Evolutionary conservation across 2,329 filamentous ascomycete species (phyloP), one percentile per base, ranked within the genome.

Genomic region (Cercospora zeae-maydis): DNA sequence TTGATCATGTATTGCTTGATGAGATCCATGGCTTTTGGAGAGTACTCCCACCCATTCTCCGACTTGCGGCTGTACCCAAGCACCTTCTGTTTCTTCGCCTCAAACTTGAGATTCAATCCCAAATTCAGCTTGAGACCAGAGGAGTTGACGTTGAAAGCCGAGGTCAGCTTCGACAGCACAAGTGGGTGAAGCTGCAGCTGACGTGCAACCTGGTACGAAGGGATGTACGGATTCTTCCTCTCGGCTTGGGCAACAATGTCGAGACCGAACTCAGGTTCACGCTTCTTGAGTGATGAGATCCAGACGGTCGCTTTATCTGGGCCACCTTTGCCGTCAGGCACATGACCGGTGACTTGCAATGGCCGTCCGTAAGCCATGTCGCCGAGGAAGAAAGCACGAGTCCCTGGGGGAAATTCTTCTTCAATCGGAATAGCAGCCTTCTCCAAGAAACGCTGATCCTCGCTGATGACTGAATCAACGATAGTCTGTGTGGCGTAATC

Each of bases 81-180:
- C 6, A 99, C 95, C 79, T 99, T 99, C 70, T 93, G 84, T 78
- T 97, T 96, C 78, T 91, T 93, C 2, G 87, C 91, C 75, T 99
- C 95, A 64, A 99, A 99, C 76, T 99, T 99, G 69, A 99, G 83
- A 73, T 99, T 99, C 65, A 99, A 82, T 0, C 95, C 95, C 24
- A 99, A 81, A 71, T 99, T 99, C 66, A 96, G 83, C 70, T 91
- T 90, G 63, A 92, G 81, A 27, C 90, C 92, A 62, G 91, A 91
- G 3, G 93, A 86, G 16, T 86, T 86, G 62, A 99, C 90, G 59
- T 88, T 90, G 76, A 96, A 98, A 0, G 93, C 93, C 1, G 95
- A 96, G 0, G 95, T 98, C 71, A 99, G 90, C 82, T 96, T 99
- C 77, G 93, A 96, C 33, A 99, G 81, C 1, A 95, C 90, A 55